Evolutionary conservation across 257 asterid genomes (phyloP).

Genomic region (Scutellaria galericulata): DNA sequence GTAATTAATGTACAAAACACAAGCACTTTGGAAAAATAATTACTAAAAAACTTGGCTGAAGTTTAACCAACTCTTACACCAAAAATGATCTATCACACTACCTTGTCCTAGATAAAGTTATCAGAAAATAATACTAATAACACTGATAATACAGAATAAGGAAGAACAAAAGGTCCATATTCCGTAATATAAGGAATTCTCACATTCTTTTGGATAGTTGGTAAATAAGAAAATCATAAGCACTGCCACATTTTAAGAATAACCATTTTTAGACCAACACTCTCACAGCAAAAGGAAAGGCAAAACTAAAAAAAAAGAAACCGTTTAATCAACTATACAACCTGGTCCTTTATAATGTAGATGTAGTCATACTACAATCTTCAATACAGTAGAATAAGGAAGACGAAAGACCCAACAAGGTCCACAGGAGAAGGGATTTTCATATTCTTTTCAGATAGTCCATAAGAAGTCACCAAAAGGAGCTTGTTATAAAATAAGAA

Average conservation of each 20-base stretch:
- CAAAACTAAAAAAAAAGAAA: neutral
- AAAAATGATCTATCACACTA: neutral
- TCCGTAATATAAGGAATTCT: neutral
- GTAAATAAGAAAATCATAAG: slow-evolving; percentile 12
- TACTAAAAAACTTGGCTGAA: neutral
- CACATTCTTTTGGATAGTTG: slow-evolving; percentile 8
- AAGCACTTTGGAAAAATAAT: neutral
- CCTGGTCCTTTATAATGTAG: slow-evolving; percentile 16
- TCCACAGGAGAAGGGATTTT: neutral
- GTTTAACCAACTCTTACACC: slow-evolving; percentile 24
- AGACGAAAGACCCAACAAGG: neutral
- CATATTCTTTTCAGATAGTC: slow-evolving; percentile 20
- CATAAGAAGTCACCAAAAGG: slow-evolving; percentile 6
- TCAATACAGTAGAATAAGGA: slow-evolving; percentile 5
- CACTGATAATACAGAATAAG: slow-evolving; percentile 8
- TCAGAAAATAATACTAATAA: neutral
- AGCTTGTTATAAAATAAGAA: slow-evolving; percentile 11
- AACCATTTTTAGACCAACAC: neutral
- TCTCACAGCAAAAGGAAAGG: slow-evolving; percentile 1
- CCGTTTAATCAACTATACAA: slow-evolving; percentile 19
- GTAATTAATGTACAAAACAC: slow-evolving; percentile 23
- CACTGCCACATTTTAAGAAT: slow-evolving; percentile 15
- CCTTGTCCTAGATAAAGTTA: neutral
- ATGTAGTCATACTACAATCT: neutral
- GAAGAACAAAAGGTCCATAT: neutral